Percentiles rank a stretch among this genome's conserved stretches.
Conservation (phyloP, 2,329 filamentous ascomycete genomes). For the Pseudocercospora eumusae region DNA sequence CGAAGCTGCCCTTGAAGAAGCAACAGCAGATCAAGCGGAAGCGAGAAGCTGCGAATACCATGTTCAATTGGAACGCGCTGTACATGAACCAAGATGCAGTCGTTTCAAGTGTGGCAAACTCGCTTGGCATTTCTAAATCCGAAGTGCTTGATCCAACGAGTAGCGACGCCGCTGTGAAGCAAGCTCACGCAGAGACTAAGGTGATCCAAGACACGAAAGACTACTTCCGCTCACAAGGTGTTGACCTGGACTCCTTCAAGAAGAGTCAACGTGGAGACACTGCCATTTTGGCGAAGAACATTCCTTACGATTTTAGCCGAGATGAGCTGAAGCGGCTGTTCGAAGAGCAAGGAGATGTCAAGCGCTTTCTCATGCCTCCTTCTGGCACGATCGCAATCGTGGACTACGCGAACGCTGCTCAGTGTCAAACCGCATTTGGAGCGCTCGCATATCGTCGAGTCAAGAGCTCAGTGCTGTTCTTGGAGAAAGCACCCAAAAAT, state of each 20-base stretch:
- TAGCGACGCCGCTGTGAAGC: constrained; percentile 89
- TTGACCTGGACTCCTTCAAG: constrained; percentile 91
- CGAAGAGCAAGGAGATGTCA: constrained; percentile 79
- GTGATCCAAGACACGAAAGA: constrained; percentile 94
- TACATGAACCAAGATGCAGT: constrained; percentile 96
- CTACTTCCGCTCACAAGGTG: constrained; percentile 83
- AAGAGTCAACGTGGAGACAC: constrained; percentile 79
- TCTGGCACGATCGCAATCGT: constrained; percentile 92
- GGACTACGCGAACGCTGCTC: constrained; percentile 75
- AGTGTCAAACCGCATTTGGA: constrained; percentile 81
- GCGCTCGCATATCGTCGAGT: constrained; percentile 86
- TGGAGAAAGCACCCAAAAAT: constrained; percentile 89
- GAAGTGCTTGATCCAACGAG: constrained; percentile 94
- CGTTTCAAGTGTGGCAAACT: constrained; percentile 81
- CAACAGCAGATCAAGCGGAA: constrained; percentile 88
- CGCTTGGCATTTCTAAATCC: constrained; percentile 85
- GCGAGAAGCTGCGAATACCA: constrained; percentile 71
- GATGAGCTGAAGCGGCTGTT: constrained; percentile 80
- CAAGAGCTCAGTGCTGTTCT: constrained; percentile 85
- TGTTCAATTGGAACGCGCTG: constrained; percentile 99
- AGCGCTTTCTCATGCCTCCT: constrained; percentile 85
- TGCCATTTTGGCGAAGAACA: constrained; percentile 91
- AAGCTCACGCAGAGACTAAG: constrained; percentile 93
- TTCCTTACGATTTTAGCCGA: constrained; percentile 76
- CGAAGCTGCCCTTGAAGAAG: constrained; percentile 90